phyloP scores from a whole-genome alignment of 2,329 filamentous ascomycete species.

The Neophaeococcomyces aloes region DNA sequence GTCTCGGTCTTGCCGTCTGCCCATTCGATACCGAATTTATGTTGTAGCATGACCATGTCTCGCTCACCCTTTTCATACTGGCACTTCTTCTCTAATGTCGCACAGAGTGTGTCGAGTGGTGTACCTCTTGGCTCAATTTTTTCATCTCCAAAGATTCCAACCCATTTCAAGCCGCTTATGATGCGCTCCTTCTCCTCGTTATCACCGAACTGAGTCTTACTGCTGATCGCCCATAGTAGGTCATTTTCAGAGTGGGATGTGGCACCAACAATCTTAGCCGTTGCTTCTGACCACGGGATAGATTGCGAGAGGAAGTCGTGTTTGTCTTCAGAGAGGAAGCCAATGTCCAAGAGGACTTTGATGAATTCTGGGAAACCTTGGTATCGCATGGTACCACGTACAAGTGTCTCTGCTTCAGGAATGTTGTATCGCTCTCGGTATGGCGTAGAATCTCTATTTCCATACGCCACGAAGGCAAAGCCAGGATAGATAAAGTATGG shows the following conservation, averaged over 20 bases:
- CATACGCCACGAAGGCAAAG: slow-evolving; percentile 83
- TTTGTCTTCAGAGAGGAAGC: slow-evolving; percentile 68
- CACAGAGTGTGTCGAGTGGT: slow-evolving; percentile 83
- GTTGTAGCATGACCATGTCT: slow-evolving; percentile 60
- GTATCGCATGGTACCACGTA: slow-evolving; percentile 78
- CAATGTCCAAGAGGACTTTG: slow-evolving; percentile 75
- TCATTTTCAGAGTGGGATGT: slow-evolving; percentile 56
- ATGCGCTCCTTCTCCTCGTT: slow-evolving; percentile 61
- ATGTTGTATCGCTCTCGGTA: slow-evolving; percentile 88
- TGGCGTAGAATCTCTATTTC: slow-evolving; percentile 78
- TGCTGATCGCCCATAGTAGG: slow-evolving; percentile 59
- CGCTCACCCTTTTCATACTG: slow-evolving; percentile 72
- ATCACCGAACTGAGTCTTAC: slow-evolving; percentile 62
- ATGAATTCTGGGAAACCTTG: slow-evolving; percentile 85
- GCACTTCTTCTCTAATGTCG: slow-evolving; percentile 84
- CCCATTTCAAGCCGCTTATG: slow-evolving; percentile 62
- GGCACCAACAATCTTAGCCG: slow-evolving; percentile 63
- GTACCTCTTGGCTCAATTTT: slow-evolving; percentile 63
- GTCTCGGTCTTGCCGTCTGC: slow-evolving; percentile 69
- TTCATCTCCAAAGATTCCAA: slow-evolving; percentile 55
- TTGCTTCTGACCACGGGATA: slow-evolving; percentile 75
- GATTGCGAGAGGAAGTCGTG: slow-evolving; percentile 53
- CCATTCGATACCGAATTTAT: slow-evolving; percentile 67
- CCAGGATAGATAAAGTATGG: slow-evolving; percentile 85
- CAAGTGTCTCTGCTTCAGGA: slow-evolving; percentile 77